These are phyloP conservation scores for Prunus campanulata DNA, from an alignment of 306 rosid species.

Conservation along the genomic window DNA sequence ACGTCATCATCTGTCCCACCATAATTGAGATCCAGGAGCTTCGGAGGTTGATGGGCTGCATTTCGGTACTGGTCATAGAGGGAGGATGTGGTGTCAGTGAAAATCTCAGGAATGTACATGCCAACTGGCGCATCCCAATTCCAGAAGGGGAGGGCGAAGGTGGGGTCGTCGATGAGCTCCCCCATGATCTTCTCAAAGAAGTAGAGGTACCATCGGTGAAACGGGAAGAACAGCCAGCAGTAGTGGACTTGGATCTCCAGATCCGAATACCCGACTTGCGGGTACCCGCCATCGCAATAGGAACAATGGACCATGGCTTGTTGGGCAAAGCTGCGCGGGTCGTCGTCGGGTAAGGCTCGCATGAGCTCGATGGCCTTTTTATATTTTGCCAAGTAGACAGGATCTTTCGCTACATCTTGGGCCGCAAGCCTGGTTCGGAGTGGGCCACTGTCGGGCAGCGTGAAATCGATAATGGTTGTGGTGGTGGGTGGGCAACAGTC, in stretches of 20 bases:
- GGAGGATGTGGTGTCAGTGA: constrained; percentile 34
- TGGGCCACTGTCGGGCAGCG: constrained; percentile 10
- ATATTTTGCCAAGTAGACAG: constrained; percentile 46
- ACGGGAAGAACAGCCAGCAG: constrained; percentile 18
- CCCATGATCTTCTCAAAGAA: constrained; percentile 19
- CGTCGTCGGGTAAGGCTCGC: constrained; percentile 51
- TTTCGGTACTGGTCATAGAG: constrained; percentile 49
- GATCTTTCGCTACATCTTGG: constrained; percentile 31
- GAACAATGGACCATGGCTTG: constrained; percentile 78
- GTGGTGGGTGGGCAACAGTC: constrained; percentile 69
- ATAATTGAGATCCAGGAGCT: constrained; percentile 40
- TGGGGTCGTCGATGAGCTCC: constrained; percentile 42
- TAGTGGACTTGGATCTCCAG: constrained; percentile 10
- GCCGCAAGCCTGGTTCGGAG: constrained; percentile 52
- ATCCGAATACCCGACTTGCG: neutral
- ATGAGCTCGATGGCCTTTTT: constrained; percentile 48
- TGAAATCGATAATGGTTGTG: constrained; percentile 42
- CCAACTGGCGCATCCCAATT: constrained; percentile 62
- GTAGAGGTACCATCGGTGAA: constrained; percentile 11
- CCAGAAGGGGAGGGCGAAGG: constrained; percentile 65
- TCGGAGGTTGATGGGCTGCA: constrained; percentile 51
- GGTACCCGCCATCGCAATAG: constrained; percentile 68
- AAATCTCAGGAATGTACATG: constrained; percentile 52
- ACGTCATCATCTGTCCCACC: neutral
- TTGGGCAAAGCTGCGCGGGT: constrained; percentile 58